Conservation (phyloP, 1,284 basidiomycete species). For the Gomphus bonarii region DNA sequence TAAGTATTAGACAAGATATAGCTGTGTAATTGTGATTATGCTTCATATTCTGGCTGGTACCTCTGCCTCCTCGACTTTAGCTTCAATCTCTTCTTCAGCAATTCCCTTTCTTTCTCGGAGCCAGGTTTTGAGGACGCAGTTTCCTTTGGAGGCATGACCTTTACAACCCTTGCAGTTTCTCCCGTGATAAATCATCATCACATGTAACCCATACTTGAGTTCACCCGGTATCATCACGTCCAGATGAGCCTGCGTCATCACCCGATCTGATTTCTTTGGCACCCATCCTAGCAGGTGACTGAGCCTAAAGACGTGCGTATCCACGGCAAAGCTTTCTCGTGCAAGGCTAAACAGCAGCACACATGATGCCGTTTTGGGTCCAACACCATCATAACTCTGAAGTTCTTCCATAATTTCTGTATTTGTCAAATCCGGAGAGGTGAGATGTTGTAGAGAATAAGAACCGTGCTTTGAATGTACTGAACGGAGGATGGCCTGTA, state of each 20-base stretch:
- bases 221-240: constrained; percentile 51
- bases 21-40: not conserved
- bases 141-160: constrained; percentile 18
- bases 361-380: constrained; percentile 72
- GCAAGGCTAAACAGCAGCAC: constrained; percentile 71
- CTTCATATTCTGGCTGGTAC: not conserved
- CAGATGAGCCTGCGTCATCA: constrained; percentile 62
- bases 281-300: constrained; percentile 62
- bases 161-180: constrained; percentile 45
- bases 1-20: not conserved
- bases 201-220: constrained; percentile 64
- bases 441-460: constrained; percentile 48
- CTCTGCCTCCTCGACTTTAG: not conserved
- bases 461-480: constrained; percentile 43
- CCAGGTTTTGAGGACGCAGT: constrained; percentile 19
- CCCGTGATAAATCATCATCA: constrained; percentile 61
- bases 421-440: constrained; percentile 38
- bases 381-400: constrained; percentile 60
- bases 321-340: constrained; percentile 66
- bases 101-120: not conserved
- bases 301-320: constrained; percentile 65
- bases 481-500: constrained; percentile 44
- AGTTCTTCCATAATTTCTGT: constrained; percentile 61
- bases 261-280: constrained; percentile 47
- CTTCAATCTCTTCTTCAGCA: not conserved